Percentiles rank a stretch among this genome's conserved stretches.
These are phyloP conservation scores for Penicillium palitans DNA, from an alignment of 2,329 filamentous ascomycete species.

Conservation along the genomic window DNA sequence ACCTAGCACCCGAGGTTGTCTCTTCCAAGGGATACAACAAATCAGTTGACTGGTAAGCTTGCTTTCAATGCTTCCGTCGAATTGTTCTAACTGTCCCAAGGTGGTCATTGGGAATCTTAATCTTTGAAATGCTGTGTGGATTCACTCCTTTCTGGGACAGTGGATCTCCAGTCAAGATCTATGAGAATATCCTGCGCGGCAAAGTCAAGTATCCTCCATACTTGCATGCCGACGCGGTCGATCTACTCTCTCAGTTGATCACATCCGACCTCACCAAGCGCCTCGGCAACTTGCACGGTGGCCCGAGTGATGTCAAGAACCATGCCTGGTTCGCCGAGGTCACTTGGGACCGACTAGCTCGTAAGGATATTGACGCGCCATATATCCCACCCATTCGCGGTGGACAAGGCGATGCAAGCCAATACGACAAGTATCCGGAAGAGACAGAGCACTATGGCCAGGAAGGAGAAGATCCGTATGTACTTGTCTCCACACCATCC, in stretches of 20 bases:
- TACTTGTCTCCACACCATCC: constrained; percentile 32
- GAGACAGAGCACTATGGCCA: constrained; percentile 90
- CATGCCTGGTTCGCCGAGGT: constrained; percentile 97
- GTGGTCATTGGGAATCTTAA: constrained; percentile 98
- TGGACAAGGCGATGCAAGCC: constrained; percentile 89
- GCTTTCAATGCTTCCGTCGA: constrained; percentile 8
- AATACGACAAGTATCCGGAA: constrained; percentile 97
- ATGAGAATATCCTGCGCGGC: constrained; percentile 97
- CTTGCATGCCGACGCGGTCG: constrained; percentile 89
- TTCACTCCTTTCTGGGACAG: constrained; percentile 99
- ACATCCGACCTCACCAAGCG: constrained; percentile 93
- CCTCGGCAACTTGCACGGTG: constrained; percentile 88
- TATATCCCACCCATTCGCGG: constrained; percentile 96
- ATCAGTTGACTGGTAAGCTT: constrained; percentile 90
- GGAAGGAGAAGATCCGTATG: constrained; percentile 80
- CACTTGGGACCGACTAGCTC: constrained; percentile 89
- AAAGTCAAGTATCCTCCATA: constrained; percentile 96
- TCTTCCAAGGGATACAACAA: constrained; percentile 99
- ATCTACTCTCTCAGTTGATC: constrained; percentile 88
- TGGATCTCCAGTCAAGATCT: constrained; percentile 97
- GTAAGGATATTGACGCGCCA: constrained; percentile 97
- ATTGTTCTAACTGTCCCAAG: constrained; percentile 54
- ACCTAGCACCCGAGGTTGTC: constrained; percentile 96
- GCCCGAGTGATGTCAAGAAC: constrained; percentile 87
- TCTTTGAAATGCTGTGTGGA: constrained; percentile 99